Base-by-base conservation (phyloP, 2,329 filamentous ascomycete genomes). In the Chaetomium sp. region DNA sequence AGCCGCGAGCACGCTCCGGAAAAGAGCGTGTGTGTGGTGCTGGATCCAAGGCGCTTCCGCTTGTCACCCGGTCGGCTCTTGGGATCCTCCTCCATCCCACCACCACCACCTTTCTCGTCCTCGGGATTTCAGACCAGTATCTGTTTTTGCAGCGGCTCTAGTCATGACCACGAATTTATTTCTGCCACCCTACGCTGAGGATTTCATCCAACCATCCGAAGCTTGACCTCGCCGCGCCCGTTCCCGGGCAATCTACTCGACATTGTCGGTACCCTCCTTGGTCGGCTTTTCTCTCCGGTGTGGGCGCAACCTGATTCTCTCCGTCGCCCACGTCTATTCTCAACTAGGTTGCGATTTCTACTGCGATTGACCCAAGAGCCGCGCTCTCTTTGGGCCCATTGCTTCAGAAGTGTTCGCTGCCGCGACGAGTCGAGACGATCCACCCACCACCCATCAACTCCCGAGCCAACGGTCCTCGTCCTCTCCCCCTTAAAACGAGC, bases 141-240 rank as follows among this genome's bases (percentile, higher is more conserved):
- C 42, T 46, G 41, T 49, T 49, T 49, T 41, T 44, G 32, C 52
- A 41, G n/a, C 32, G 35, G n/a, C 35, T 46, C 36, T 50, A 56
- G 62, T 58, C 60, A 64, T 64, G 62, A 61, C 44, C 58, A 49
- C 33, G 41, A 52, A 33, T 54, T 57, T 27, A 33, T 43, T 47
- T 53, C 42, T 49, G 5, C 53, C 35, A 36, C 55, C 40, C 46
- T n/a, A 60, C 51, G 47, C 44, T 46, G 56, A 58, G 57, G 55
- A 59, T 58, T 56, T 51, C 48, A 35, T 54, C 56, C 59, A 37
- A 55, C 41, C 37, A 41, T 55, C 48, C 57, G 51, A 51, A 56
- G 32, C 49, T 57, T 58, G 53, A 55, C 58, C 27, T 34, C 48
- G 37, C 42, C 36, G 34, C 51, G 41, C 52, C 48, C 40, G 27